These are phyloP conservation scores for Rubus parviflorus DNA, from an alignment of 306 rosid genomes.

Conservation along the genomic window DNA sequence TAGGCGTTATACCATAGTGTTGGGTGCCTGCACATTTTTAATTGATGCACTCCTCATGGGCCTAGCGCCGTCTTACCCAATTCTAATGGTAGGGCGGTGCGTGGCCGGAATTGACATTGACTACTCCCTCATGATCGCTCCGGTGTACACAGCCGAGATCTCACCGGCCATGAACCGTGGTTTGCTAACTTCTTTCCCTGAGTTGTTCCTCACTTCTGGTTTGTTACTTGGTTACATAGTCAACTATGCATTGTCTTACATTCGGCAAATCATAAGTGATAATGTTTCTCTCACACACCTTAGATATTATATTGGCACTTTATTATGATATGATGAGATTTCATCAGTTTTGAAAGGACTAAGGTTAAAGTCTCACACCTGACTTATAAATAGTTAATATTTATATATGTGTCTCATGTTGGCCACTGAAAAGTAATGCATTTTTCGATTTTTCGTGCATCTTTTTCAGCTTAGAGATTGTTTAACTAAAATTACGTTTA, in stretches of 20 bases:
- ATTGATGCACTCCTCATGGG: conserved; percentile 78
- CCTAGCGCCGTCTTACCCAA: conserved; percentile 63
- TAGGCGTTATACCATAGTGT: conserved; percentile 63
- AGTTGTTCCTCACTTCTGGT: conserved; percentile 68
- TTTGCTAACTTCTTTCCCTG: conserved; percentile 75
- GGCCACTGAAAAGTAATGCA: too few relatives aligned
- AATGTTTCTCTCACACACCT: too few relatives aligned
- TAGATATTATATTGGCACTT: too few relatives aligned
- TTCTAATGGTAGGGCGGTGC: conserved; percentile 58
- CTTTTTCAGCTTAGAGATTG: too few relatives aligned
- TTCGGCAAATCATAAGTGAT: too few relatives aligned
- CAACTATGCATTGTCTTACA: conserved; percentile 52
- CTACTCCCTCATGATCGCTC: conserved; percentile 69
- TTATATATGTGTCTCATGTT: too few relatives aligned
- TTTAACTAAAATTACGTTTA: too few relatives aligned
- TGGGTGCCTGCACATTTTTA: conserved; percentile 61
- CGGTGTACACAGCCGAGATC: conserved; percentile 72
- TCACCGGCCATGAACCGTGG: conserved; percentile 76
- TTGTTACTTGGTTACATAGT: conserved; percentile 62
- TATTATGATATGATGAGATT: too few relatives aligned
- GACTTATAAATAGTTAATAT: too few relatives aligned
- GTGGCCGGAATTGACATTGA: conserved; percentile 84
- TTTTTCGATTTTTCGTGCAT: too few relatives aligned
- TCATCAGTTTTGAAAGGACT: too few relatives aligned
- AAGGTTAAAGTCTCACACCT: too few relatives aligned